Conservation (phyloP, 345 rosid species). For the Melastoma malabathricum region DNA sequence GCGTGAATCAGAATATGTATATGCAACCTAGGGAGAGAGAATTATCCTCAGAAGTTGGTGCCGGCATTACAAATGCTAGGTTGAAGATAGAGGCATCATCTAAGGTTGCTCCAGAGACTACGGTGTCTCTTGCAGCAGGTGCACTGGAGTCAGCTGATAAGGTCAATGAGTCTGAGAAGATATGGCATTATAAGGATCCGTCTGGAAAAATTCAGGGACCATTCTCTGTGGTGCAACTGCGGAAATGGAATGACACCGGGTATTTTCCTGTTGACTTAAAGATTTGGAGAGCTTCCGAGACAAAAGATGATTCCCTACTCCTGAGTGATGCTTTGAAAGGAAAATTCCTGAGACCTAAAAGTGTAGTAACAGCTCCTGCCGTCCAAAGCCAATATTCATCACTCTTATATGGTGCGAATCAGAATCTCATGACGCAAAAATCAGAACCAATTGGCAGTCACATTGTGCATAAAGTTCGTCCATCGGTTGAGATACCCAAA, state of each 20-base stretch:
- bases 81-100: slow-evolving; percentile 29
- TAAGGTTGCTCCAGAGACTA: slow-evolving; percentile 28
- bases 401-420: slow-evolving; percentile 24
- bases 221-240: slow-evolving; percentile 83
- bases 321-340: slow-evolving; percentile 70
- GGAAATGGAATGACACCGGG: slow-evolving; percentile 89
- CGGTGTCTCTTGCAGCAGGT: slow-evolving; percentile 23
- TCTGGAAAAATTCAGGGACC: slow-evolving; percentile 95
- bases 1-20: slow-evolving; percentile 38
- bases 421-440: slow-evolving; percentile 21
- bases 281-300: slow-evolving; percentile 67
- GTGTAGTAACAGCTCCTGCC: slow-evolving; percentile 22
- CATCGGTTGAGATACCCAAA: slow-evolving; percentile 41
- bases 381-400: slow-evolving; percentile 9
- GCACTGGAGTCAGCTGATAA: slow-evolving; percentile 28
- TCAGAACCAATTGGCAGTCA: slow-evolving; percentile 14
- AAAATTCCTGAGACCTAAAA: slow-evolving; percentile 32
- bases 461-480: slow-evolving; percentile 16
- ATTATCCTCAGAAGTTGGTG: slow-evolving; percentile 28
- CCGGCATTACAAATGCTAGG: slow-evolving; percentile 21
- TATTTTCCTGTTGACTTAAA: slow-evolving; percentile 77
- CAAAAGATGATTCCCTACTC: slow-evolving; percentile 56
- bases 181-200: slow-evolving; percentile 93
- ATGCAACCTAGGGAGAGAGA: slow-evolving; percentile 50
- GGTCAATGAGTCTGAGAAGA: slow-evolving; percentile 69